These are phyloP conservation scores for Xylariaceae sp. DNA, from an alignment of 2,329 filamentous ascomycete species.

Conservation along the genomic window DNA sequence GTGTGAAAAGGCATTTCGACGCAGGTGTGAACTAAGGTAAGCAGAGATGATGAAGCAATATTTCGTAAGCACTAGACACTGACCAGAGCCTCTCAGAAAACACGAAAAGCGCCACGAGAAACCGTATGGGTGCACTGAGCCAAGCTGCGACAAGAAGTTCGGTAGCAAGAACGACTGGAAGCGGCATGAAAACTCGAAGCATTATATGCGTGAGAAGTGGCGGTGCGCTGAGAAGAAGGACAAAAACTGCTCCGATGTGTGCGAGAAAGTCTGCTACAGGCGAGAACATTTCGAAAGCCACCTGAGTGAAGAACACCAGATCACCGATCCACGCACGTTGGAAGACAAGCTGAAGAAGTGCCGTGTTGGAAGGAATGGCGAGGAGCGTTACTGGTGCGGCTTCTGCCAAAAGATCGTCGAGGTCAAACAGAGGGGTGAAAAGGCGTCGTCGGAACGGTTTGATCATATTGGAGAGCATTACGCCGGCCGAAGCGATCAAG, in stretches of 20 bases:
- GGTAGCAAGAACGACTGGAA: slow-evolving; percentile 97
- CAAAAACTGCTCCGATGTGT: slow-evolving; percentile 33
- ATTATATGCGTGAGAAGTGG: slow-evolving; percentile 67
- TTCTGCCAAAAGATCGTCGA: slow-evolving; percentile 61
- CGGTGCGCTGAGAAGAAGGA: slow-evolving; percentile 50
- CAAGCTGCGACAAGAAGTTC: slow-evolving; percentile 64
- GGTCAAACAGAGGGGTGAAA: slow-evolving; percentile 43
- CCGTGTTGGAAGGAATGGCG: slow-evolving; percentile 59
- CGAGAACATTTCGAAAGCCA: slow-evolving; percentile 58
- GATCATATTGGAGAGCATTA: slow-evolving; percentile 75
- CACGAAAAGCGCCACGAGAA: slow-evolving; percentile 75
- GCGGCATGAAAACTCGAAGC: slow-evolving; percentile 77
- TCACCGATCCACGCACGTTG: slow-evolving; percentile 28
- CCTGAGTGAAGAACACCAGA: slow-evolving; percentile 46
- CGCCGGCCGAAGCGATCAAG: slow-evolving; percentile 41
- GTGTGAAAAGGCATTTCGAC: slow-evolving; percentile 43
- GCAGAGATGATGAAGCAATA: slow-evolving; percentile 13
- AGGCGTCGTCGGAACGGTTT: slow-evolving; percentile 52
- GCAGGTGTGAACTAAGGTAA: slow-evolving; percentile 55
- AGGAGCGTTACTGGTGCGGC: slow-evolving; percentile 76
- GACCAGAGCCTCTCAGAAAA: slow-evolving; percentile 51
- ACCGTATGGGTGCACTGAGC: slow-evolving; percentile 77
- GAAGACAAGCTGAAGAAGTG: slow-evolving; percentile 46
- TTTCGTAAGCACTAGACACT: background rate
- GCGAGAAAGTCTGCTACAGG: slow-evolving; percentile 54